Conservation (phyloP, 2,329 filamentous ascomycete species). For the Penicillium sp. region DNA sequence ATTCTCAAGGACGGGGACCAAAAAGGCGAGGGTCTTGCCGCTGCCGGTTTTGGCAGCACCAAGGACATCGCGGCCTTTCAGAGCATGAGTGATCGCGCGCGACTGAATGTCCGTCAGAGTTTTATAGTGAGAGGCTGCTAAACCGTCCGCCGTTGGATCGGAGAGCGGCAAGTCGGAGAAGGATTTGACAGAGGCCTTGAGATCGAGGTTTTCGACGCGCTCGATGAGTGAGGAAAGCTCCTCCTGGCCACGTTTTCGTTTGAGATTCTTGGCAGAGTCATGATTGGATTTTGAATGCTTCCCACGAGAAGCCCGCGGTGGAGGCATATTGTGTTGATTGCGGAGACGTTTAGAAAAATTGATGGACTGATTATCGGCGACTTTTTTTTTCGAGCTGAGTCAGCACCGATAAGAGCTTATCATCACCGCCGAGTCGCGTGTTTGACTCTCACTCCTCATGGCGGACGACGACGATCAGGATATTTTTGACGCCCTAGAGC, state of each 20-base stretch:
- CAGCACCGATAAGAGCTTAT: constrained; percentile 31
- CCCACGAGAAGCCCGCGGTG: constrained; percentile 22
- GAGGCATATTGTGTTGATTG: constrained; percentile 29
- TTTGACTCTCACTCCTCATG: constrained; percentile 32
- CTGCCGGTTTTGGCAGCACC: constrained; percentile 93
- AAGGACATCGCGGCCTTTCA: constrained; percentile 81
- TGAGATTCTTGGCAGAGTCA: constrained; percentile 32
- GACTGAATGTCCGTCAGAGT: constrained; percentile 86
- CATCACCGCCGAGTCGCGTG: background rate
- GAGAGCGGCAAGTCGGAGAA: constrained; percentile 87
- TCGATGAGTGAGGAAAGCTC: constrained; percentile 40
- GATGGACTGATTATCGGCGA: constrained; percentile 16
- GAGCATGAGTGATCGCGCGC: constrained; percentile 76
- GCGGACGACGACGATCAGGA: constrained; percentile 63
- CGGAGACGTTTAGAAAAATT: background rate
- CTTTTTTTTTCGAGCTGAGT: constrained; percentile 37
- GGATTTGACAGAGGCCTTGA: constrained; percentile 51
- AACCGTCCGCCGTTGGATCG: constrained; percentile 67
- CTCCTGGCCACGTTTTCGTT: constrained; percentile 45
- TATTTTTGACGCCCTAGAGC: constrained; percentile 72
- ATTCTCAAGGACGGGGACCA: constrained; percentile 87
- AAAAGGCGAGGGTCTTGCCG: constrained; percentile 89
- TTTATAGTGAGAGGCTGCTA: constrained; percentile 83
- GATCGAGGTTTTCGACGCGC: constrained; percentile 42
- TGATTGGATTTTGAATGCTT: constrained; percentile 27